Evolutionary conservation across 257 asterid species (phyloP).

Genomic region (Euphrasia confusa): DNA sequence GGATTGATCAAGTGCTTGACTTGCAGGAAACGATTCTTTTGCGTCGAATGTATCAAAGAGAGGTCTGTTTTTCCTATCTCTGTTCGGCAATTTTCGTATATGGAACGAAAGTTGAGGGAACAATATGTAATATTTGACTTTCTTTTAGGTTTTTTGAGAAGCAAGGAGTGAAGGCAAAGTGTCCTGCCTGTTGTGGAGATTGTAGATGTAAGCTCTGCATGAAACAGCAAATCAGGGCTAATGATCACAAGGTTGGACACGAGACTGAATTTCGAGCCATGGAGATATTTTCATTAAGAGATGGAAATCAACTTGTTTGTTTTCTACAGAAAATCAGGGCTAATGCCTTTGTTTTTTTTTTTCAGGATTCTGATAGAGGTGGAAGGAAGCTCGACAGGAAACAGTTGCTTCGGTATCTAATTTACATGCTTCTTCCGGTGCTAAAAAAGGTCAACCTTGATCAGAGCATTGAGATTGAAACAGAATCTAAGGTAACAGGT

Average conservation of each 20-base stretch:
- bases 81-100: not conserved
- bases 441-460: slow-evolving; percentile 61
- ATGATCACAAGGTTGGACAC: slow-evolving; percentile 55
- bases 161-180: slow-evolving; percentile 63
- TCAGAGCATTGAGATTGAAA: slow-evolving; percentile 63
- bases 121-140: slow-evolving; percentile 11
- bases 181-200: slow-evolving; percentile 74
- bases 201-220: slow-evolving; percentile 75
- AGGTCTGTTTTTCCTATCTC: slow-evolving; percentile 43
- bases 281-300: slow-evolving; percentile 6
- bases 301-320: slow-evolving; percentile 26
- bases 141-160: slow-evolving; percentile 53
- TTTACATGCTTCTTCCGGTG: slow-evolving; percentile 71
- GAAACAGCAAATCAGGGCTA: slow-evolving; percentile 38
- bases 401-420: slow-evolving; percentile 64
- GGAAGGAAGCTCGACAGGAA: slow-evolving; percentile 50
- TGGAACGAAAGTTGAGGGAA: not conserved
- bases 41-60: slow-evolving; percentile 64
- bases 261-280: slow-evolving; percentile 18
- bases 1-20: slow-evolving; percentile 66
- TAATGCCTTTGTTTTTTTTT: slow-evolving; percentile 14
- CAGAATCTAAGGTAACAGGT: slow-evolving; percentile 74
- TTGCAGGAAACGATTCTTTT: slow-evolving; percentile 78
- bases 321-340: no score
- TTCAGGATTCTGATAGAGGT: slow-evolving; percentile 55